Percentiles rank a stretch among this genome's conserved stretches.
phyloP scores from a whole-genome alignment of 106 monocot species.

The Allium cepa region DNA sequence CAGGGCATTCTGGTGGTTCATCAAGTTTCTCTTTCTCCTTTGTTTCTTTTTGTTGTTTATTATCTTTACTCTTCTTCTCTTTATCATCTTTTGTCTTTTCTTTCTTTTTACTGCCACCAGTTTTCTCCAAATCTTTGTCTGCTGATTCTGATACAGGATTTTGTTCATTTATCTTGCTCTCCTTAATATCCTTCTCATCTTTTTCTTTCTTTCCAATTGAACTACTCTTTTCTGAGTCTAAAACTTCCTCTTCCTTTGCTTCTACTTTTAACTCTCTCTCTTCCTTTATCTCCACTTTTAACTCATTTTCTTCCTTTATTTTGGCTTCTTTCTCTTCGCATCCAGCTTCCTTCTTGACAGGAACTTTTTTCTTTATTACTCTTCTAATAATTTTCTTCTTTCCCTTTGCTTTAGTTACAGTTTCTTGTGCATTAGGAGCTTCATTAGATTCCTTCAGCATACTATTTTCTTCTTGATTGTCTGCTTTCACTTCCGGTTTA shows the following conservation, averaged over 20 bases:
- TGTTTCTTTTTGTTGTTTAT: conserved; percentile 32
- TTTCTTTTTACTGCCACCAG: conserved; percentile 22
- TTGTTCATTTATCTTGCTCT: conserved; percentile 6
- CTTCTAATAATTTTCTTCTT: conserved; percentile 90
- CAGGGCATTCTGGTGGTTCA: conserved; percentile 63
- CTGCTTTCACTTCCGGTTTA: conserved; percentile 18
- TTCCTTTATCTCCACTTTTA: conserved; percentile 9
- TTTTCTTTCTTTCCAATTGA: conserved; percentile 20
- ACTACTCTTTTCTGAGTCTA: conserved; percentile 14
- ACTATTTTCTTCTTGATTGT: conserved; percentile 13
- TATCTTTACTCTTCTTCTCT: conserved; percentile 34
- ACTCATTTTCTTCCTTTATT: neutral
- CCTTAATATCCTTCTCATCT: conserved; percentile 30
- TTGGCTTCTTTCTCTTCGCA: conserved; percentile 13
- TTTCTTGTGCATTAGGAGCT: conserved; percentile 14
- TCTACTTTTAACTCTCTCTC: conserved; percentile 3
- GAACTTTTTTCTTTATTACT: conserved; percentile 34
- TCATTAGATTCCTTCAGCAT: conserved; percentile 13
- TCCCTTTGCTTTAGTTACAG: conserved; percentile 26
- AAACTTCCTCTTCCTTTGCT: neutral
- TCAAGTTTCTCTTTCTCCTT: conserved; percentile 50
- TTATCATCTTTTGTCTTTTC: conserved; percentile 32
- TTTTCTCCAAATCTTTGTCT: conserved; percentile 25
- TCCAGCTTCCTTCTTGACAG: conserved; percentile 14
- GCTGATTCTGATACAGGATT: conserved; percentile 12